phyloP scores from a whole-genome alignment of 345 rosid genomes.

The Eucalyptus erythrocorys region DNA sequence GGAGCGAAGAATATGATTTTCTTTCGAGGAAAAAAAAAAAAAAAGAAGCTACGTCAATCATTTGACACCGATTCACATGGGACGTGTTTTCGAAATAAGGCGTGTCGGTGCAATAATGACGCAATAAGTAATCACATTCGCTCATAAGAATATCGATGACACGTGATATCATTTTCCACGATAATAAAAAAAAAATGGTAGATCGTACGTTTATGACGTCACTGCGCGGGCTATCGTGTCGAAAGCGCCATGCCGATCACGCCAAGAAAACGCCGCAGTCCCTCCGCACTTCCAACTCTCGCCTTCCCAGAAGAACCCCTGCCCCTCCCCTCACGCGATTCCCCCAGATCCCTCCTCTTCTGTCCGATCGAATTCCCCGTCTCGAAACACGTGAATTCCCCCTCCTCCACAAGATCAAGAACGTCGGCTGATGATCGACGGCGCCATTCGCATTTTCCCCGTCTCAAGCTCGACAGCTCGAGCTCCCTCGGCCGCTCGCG shows the following conservation, averaged over 20 bases:
- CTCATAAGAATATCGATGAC: not conserved
- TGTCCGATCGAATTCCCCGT: not conserved
- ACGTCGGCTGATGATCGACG: not conserved
- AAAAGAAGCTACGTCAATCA: not conserved
- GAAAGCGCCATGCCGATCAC: not conserved
- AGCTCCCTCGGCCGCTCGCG: not conserved
- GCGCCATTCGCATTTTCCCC: not conserved
- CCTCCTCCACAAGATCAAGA: not conserved
- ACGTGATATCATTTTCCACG: no score
- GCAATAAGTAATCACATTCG: not conserved
- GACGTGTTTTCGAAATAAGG: not conserved
- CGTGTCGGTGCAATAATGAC: not conserved
- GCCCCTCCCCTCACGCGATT: not conserved
- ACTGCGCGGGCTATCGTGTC: not conserved
- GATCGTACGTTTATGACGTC: not conserved
- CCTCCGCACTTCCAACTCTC: not conserved
- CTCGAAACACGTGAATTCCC: not conserved
- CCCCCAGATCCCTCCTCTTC: not conserved
- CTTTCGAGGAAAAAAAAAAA: no score
- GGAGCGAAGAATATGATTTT: not conserved
- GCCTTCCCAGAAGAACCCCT: not conserved
- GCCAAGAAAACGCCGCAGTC: not conserved
- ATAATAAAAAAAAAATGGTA: rapidly evolving
- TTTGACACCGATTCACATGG: not conserved
- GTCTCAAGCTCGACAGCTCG: not conserved